Evolutionary conservation across 2,329 filamentous ascomycete genomes (phyloP).

Genomic region (Myriosclerotinia scirpicola): DNA sequence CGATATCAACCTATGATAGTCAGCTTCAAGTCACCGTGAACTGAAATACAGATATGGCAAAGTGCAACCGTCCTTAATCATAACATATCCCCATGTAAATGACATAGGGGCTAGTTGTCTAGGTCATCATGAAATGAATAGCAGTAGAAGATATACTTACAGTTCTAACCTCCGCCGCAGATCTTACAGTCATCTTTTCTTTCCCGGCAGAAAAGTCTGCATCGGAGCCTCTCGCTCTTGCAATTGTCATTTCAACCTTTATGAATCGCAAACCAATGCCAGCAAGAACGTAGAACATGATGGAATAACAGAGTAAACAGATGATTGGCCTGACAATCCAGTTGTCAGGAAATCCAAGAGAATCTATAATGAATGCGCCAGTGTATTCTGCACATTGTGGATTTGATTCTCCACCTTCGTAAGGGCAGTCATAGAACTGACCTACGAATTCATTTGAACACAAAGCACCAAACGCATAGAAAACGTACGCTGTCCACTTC

Average conservation of each 20-base stretch:
- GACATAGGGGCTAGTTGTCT: neutral
- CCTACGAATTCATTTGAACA: constrained; percentile 71
- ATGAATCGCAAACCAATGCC: constrained; percentile 62
- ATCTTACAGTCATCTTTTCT: constrained; percentile 61
- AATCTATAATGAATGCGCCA: constrained; percentile 66
- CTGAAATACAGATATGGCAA: neutral
- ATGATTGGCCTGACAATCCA: constrained; percentile 70
- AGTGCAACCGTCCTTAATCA: neutral
- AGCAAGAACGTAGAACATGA: constrained; percentile 62
- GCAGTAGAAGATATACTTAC: neutral
- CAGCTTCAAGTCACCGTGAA: neutral
- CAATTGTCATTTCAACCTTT: constrained; percentile 68
- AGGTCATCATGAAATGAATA: neutral
- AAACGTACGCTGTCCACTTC: constrained; percentile 66
- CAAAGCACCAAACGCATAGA: constrained; percentile 70
- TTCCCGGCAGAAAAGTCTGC: constrained; percentile 68
- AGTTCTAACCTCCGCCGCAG: constrained; percentile 54
- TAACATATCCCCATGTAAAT: too few species aligned
- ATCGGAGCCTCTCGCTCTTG: constrained; percentile 57
- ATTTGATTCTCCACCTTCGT: constrained; percentile 58
- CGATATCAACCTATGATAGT: constrained; percentile 56
- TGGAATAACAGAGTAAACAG: constrained; percentile 58
- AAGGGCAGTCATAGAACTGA: constrained; percentile 72
- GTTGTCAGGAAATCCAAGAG: constrained; percentile 63
- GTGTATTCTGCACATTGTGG: constrained; percentile 68